Evolutionary conservation across 2,329 filamentous ascomycete species (phyloP).

Genomic region (Ceratocystis eucalypticola): DNA sequence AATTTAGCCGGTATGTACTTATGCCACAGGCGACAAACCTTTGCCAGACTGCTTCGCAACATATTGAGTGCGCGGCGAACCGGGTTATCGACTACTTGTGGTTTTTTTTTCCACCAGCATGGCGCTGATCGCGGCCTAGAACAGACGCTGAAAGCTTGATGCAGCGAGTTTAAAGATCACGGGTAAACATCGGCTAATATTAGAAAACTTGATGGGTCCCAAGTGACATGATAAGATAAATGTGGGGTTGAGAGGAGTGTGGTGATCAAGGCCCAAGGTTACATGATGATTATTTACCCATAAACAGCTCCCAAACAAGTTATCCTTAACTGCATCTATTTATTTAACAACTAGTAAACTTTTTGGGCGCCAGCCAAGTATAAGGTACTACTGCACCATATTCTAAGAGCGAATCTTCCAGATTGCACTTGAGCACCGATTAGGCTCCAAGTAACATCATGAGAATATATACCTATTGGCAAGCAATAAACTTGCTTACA

Average conservation of each 20-base stretch:
- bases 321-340: too few relatives aligned
- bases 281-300: too few relatives aligned
- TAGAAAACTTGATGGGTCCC: neutral
- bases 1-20: neutral
- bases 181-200: neutral
- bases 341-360: too few relatives aligned
- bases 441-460: too few relatives aligned
- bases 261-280: too few relatives aligned
- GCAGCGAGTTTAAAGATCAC: neutral
- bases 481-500: too few relatives aligned
- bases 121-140: neutral
- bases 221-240: neutral
- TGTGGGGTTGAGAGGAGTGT: neutral
- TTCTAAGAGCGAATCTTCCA: too few relatives aligned
- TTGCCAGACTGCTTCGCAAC: conserved; percentile 16
- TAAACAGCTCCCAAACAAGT: too few relatives aligned
- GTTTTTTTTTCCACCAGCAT: neutral
- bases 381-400: too few relatives aligned
- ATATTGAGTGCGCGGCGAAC: conserved; percentile 1
- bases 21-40: conserved; percentile 8
- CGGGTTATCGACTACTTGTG: neutral
- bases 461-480: too few relatives aligned
- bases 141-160: neutral
- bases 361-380: too few relatives aligned
- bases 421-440: too few relatives aligned